These are phyloP conservation scores for Zoysia japonica DNA, from an alignment of 176 grass and related monocot genomes.

Conservation along the genomic window DNA sequence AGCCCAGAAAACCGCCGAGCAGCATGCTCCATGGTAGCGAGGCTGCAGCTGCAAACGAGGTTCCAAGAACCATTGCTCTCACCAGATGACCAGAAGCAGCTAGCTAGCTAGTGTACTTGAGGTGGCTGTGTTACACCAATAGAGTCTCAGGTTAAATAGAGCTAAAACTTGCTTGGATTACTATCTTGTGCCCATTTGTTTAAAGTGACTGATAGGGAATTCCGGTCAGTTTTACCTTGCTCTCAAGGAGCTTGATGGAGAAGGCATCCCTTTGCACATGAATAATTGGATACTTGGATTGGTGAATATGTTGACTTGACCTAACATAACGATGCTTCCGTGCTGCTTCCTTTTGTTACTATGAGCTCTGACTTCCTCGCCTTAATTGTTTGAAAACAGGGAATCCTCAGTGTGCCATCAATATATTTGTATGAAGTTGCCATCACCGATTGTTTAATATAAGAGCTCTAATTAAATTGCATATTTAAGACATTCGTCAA, in stretches of 20 bases:
- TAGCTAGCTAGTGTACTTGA: neutral
- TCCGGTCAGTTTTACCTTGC: neutral
- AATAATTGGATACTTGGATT: neutral
- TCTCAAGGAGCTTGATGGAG: neutral
- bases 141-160: neutral
- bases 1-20: conserved; percentile 16
- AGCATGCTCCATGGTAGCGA: conserved; percentile 38
- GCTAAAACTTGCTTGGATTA: neutral
- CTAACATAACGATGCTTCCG: neutral
- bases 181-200: neutral
- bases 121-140: neutral
- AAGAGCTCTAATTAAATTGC: no score
- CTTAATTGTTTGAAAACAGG: neutral
- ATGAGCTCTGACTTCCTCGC: neutral
- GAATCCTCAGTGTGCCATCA: neutral
- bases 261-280: neutral
- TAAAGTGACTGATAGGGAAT: neutral
- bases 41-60: neutral
- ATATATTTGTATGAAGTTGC: neutral
- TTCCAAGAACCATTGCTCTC: conserved; percentile 14
- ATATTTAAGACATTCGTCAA: no score
- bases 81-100: neutral
- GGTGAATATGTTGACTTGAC: no score
- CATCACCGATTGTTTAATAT: no score
- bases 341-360: neutral